Conservation (phyloP, 345 rosid genomes). For the Streptanthus diversifolius region DNA sequence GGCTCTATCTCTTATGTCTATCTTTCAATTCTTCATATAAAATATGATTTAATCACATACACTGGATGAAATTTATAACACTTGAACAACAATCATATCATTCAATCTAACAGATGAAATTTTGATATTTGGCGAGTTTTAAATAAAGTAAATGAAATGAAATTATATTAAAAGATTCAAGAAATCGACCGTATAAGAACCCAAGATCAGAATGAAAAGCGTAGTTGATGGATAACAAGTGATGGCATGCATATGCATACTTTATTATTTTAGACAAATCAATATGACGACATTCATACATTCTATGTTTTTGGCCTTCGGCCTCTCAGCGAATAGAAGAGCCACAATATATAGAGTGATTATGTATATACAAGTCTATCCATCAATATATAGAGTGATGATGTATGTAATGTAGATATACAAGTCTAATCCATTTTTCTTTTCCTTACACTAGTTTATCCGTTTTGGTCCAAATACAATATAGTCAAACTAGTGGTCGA, state of each 20-base stretch:
- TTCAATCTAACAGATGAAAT: background rate
- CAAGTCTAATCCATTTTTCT: conserved; percentile 18
- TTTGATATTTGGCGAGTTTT: background rate
- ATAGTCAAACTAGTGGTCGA: background rate
- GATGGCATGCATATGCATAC: conserved; percentile 11
- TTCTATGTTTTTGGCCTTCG: conserved; percentile 1
- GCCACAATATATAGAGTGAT: background rate
- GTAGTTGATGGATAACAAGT: too few relatives aligned
- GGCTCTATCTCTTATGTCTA: conserved; percentile 6
- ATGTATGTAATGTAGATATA: too few relatives aligned
- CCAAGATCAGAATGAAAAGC: too few relatives aligned
- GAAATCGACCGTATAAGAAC: too few relatives aligned
- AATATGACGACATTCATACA: background rate
- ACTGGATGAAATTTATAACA: background rate
- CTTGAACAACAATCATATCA: background rate
- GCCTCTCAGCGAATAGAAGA: conserved; percentile 26
- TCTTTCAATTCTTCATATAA: background rate
- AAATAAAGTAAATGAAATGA: background rate
- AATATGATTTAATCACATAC: background rate
- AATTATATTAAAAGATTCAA: too few relatives aligned
- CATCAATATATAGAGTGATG: background rate
- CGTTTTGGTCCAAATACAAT: conserved; percentile 3
- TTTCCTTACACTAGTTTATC: conserved; percentile 3
- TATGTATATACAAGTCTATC: conserved; percentile 2
- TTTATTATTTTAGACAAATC: background rate